These are phyloP conservation scores for Dalbergia oliveri DNA, from an alignment of 306 rosid genomes.

Conservation along the genomic window DNA sequence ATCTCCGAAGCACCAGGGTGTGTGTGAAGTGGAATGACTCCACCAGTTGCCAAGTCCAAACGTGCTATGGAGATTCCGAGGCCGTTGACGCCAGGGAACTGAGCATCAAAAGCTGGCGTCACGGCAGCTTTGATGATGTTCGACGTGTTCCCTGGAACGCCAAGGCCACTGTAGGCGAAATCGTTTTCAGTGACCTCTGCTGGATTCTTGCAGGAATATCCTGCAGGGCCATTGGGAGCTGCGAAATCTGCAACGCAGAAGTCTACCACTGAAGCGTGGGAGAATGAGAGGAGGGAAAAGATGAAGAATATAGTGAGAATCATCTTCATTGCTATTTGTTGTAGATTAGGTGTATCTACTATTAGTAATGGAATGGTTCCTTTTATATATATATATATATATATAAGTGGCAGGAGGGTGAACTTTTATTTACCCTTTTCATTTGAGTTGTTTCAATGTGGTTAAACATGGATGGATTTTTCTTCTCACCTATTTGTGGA, in stretches of 20 bases:
- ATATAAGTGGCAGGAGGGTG: conserved; percentile 38
- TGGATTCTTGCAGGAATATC: conserved; percentile 74
- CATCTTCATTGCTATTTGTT: conserved; percentile 43
- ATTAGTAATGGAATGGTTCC: neutral
- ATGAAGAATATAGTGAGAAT: conserved; percentile 52
- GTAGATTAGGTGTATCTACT: neutral
- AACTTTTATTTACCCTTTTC: conserved; percentile 15
- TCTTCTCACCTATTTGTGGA: conserved; percentile 7
- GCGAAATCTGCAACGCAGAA: conserved; percentile 80
- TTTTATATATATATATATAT: conserved; percentile 17
- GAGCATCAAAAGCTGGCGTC: conserved; percentile 69
- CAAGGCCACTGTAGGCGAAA: conserved; percentile 69
- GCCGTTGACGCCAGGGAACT: conserved; percentile 77
- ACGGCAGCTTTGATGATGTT: conserved; percentile 78
- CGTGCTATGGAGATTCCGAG: conserved; percentile 75
- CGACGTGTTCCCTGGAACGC: conserved; percentile 71
- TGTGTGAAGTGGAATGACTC: conserved; percentile 83
- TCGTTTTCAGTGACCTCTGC: conserved; percentile 60
- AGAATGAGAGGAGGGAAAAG: conserved; percentile 49
- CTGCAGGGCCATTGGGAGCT: conserved; percentile 67
- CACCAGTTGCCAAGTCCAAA: conserved; percentile 63
- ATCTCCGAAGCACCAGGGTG: conserved; percentile 79
- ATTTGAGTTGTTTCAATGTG: conserved; percentile 8
- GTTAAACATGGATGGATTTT: conserved; percentile 40
- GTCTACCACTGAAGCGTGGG: conserved; percentile 72